Percentiles rank a stretch among this genome's conserved stretches.
phyloP scores from a whole-genome alignment of 345 rosid species.

The Geranium brycei region DNA sequence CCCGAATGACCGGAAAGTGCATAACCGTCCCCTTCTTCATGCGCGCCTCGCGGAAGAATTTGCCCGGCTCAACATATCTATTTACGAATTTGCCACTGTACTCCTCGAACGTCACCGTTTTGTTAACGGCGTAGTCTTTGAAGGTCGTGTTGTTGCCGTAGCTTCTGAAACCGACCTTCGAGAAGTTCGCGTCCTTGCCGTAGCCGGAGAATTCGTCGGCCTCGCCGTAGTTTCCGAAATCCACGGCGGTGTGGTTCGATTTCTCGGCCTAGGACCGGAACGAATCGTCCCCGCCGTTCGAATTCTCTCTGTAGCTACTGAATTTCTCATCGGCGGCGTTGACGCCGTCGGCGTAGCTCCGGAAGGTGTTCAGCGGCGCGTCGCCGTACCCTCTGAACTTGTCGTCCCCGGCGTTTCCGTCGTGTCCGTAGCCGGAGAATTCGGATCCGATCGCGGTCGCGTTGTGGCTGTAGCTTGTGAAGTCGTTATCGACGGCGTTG shows the following conservation, averaged over 20 bases:
- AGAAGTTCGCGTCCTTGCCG: constrained; percentile 28
- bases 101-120: too few relatives aligned
- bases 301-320: constrained; percentile 24
- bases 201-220: constrained; percentile 45
- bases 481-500: constrained; percentile 29
- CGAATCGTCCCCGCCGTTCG: constrained; percentile 34
- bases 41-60: constrained; percentile 49
- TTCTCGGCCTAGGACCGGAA: constrained; percentile 40
- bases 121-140: constrained; percentile 23
- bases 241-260: constrained; percentile 25
- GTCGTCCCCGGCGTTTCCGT: constrained; percentile 37
- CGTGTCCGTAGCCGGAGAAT: constrained; percentile 39
- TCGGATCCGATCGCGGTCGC: constrained; percentile 40
- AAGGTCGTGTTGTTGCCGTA: constrained; percentile 27
- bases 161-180: constrained; percentile 25
- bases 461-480: constrained; percentile 27
- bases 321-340: constrained; percentile 24
- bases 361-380: constrained; percentile 38
- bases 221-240: constrained; percentile 35
- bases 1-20: constrained; percentile 55
- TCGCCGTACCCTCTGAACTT: constrained; percentile 45
- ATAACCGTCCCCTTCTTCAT: constrained; percentile 35
- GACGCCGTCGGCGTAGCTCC: constrained; percentile 26
- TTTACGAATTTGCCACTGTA: constrained; percentile 11
- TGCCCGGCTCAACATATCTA: constrained; percentile 48